Evolutionary conservation across 2,329 filamentous ascomycete species (phyloP).

Genomic region (Neofusicoccum kwambonambiense): DNA sequence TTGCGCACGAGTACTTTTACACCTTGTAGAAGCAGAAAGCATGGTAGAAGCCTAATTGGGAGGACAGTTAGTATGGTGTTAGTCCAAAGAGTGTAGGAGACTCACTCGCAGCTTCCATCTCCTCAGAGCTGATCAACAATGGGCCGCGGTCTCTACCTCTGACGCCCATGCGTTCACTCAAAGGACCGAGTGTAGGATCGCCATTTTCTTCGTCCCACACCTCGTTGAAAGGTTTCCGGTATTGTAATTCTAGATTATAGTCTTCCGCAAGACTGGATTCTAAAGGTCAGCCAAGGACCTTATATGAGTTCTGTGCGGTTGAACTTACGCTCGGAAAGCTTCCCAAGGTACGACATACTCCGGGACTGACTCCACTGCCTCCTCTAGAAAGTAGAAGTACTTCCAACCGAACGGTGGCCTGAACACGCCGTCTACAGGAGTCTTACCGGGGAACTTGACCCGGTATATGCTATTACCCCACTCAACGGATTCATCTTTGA

Average conservation of each 20-base stretch:
- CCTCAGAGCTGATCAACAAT: constrained; percentile 74
- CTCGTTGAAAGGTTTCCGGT: constrained; percentile 85
- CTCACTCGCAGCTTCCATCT: constrained; percentile 81
- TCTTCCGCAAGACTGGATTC: constrained; percentile 69
- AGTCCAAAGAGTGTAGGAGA: constrained; percentile 13
- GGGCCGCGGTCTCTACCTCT: constrained; percentile 65
- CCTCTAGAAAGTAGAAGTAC: constrained; percentile 93
- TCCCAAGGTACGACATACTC: constrained; percentile 99
- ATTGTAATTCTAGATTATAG: constrained; percentile 93
- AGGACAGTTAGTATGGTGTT: constrained; percentile 1
- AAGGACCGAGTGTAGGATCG: constrained; percentile 72
- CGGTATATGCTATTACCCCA: constrained; percentile 95
- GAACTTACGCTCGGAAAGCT: constrained; percentile 72
- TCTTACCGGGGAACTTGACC: constrained; percentile 81
- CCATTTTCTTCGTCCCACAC: constrained; percentile 92
- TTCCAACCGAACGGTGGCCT: constrained; percentile 96
- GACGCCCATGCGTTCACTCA: constrained; percentile 97
- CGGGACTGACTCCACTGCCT: constrained; percentile 92
- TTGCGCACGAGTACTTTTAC: constrained; percentile 35
- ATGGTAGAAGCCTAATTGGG: constrained; percentile 69
- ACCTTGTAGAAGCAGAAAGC: constrained; percentile 98
- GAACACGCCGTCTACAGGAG: constrained; percentile 84
- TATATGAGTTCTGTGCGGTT: constrained; percentile 23
- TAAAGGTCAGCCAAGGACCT: constrained; percentile 20
- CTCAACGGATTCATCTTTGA: constrained; percentile 52